A percentile compares a stretch with the other conserved stretches of the same genome.
phyloP scores from a whole-genome alignment of 2,329 filamentous ascomycete genomes.

The Diaporthe eres region DNA sequence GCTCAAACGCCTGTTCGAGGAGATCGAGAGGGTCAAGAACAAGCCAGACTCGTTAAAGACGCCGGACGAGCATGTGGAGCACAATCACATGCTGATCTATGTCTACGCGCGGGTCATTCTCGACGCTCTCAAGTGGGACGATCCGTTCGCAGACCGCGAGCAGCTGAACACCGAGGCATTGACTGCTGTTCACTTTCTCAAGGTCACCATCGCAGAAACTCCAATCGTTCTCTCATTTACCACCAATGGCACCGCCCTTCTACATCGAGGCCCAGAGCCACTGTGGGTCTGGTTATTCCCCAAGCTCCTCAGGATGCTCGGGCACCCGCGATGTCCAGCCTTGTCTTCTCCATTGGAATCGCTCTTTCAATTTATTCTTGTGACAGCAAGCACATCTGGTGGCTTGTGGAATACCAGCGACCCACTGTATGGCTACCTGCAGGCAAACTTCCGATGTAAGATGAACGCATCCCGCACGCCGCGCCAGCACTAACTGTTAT shows the following conservation, averaged over 20 bases:
- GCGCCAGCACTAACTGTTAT: slow-evolving; percentile 22
- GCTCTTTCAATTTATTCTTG: slow-evolving; percentile 65
- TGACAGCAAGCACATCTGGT: slow-evolving; percentile 58
- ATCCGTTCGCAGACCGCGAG: slow-evolving; percentile 74
- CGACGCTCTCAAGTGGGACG: slow-evolving; percentile 76
- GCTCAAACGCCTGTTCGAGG: slow-evolving; percentile 77
- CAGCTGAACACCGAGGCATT: slow-evolving; percentile 71
- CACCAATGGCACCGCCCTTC: slow-evolving; percentile 56
- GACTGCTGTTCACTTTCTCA: slow-evolving; percentile 84
- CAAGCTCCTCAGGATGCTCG: slow-evolving; percentile 69
- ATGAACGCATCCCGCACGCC: slow-evolving; percentile 49
- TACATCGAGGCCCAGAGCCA: slow-evolving; percentile 71
- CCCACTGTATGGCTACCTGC: slow-evolving; percentile 63
- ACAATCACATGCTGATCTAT: slow-evolving; percentile 89
- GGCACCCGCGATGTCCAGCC: slow-evolving; percentile 62
- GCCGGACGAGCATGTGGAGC: slow-evolving; percentile 75
- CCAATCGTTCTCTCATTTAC: slow-evolving; percentile 74
- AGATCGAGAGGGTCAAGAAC: slow-evolving; percentile 69
- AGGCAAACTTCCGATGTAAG: slow-evolving; percentile 61
- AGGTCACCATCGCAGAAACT: slow-evolving; percentile 80
- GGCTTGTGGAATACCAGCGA: slow-evolving; percentile 64
- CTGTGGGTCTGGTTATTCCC: slow-evolving; percentile 77
- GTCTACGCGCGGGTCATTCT: slow-evolving; percentile 86
- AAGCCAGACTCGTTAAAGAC: slow-evolving; percentile 69
- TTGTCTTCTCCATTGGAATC: slow-evolving; percentile 66